These are phyloP conservation scores for Lophium mytilinum DNA, from an alignment of 495 filamentous ascomycete species.

Conservation along the genomic window DNA sequence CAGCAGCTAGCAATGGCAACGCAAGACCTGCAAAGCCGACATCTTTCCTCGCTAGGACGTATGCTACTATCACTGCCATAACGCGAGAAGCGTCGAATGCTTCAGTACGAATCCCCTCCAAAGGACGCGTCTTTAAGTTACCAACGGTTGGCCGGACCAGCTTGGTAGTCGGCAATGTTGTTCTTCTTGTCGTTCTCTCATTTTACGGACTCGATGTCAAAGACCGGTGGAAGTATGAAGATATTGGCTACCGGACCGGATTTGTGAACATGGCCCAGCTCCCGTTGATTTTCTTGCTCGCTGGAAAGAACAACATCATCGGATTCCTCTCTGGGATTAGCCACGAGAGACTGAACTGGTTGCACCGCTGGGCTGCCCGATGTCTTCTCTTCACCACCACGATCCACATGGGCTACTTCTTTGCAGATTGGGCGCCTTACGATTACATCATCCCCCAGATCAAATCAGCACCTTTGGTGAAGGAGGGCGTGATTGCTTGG, in stretches of 20 bases:
- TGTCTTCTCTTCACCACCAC: constrained; percentile 66
- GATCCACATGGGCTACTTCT: constrained; percentile 68
- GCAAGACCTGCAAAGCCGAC: constrained; percentile 58
- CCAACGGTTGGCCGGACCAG: constrained; percentile 51
- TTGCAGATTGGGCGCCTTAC: constrained; percentile 56
- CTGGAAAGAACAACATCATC: constrained; percentile 70
- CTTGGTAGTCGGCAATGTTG: constrained; percentile 47
- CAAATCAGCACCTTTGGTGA: constrained; percentile 52
- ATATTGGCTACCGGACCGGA: constrained; percentile 66
- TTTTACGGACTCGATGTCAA: constrained; percentile 36
- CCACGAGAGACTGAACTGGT: constrained; percentile 74
- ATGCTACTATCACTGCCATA: constrained; percentile 63
- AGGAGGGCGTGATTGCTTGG: constrained; percentile 69
- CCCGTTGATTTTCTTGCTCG: constrained; percentile 71
- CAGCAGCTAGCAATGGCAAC: constrained; percentile 31
- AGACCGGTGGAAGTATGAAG: constrained; percentile 50
- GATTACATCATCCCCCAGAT: constrained; percentile 57
- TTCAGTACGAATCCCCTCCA: constrained; percentile 45
- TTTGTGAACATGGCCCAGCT: constrained; percentile 74
- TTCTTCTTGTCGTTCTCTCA: constrained; percentile 52
- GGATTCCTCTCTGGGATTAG: constrained; percentile 59
- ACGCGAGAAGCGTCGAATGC: constrained; percentile 59
- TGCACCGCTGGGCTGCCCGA: constrained; percentile 72
- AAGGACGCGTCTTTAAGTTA: constrained; percentile 38
- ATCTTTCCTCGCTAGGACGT: constrained; percentile 43